phyloP scores from a whole-genome alignment of 257 asterid genomes.

The Coffea eugenioides region DNA sequence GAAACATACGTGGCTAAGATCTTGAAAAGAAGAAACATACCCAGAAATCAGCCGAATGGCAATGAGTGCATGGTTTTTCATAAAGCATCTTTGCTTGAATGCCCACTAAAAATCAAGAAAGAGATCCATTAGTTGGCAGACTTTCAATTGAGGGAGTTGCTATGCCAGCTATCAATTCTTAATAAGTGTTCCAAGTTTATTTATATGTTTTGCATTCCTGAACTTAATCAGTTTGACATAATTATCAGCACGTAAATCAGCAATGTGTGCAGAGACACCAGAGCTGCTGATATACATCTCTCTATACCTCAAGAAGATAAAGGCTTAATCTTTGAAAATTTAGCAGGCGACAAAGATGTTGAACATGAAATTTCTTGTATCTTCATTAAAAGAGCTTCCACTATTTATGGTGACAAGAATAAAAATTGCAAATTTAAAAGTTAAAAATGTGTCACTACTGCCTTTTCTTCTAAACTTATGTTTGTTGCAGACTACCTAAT shows the following conservation, averaged over 20 bases:
- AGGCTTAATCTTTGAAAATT: background rate
- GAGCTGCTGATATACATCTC: background rate
- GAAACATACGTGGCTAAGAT: background rate
- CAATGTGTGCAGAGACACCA: background rate
- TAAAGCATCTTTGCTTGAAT: slow-evolving; percentile 69
- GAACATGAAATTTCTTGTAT: background rate
- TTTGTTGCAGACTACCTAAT: background rate
- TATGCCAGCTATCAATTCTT: background rate
- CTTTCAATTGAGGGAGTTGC: background rate
- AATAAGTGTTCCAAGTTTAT: background rate
- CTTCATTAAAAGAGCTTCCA: background rate
- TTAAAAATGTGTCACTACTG: background rate
- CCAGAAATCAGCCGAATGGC: slow-evolving; percentile 61
- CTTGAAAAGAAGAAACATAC: slow-evolving; percentile 29
- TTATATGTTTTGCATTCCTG: background rate
- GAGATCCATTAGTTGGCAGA: background rate
- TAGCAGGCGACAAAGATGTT: background rate
- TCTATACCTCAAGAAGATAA: background rate
- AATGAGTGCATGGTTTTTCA: slow-evolving; percentile 74
- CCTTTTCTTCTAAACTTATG: background rate
- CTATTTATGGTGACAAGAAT: background rate
- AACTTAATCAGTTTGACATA: background rate
- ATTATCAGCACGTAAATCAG: background rate
- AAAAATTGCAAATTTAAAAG: background rate
- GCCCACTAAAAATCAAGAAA: slow-evolving; percentile 61